A percentile compares a stretch with the other conserved stretches of the same genome.
Conservation (phyloP, 768 basidiomycete genomes). For the Cystofilobasidium macerans region DNA sequence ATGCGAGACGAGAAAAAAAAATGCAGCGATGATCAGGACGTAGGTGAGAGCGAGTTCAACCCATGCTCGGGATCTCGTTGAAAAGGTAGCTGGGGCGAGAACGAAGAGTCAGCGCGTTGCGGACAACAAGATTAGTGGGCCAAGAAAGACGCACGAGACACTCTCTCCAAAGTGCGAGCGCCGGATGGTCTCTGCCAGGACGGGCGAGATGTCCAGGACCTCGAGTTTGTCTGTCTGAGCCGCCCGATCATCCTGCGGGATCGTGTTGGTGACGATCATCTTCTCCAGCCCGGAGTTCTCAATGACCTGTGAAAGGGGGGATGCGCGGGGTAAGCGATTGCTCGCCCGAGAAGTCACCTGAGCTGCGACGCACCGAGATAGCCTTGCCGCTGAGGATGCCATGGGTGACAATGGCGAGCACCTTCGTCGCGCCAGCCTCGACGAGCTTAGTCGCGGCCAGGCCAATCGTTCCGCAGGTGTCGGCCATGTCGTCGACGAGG, state of each 20-base stretch:
- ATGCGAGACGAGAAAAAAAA: no score
- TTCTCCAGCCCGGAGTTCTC: conserved; percentile 64
- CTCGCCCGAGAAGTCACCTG: conserved; percentile 27
- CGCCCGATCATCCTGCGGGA: conserved; percentile 64
- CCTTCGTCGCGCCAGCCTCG: conserved; percentile 76
- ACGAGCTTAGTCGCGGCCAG: conserved; percentile 74
- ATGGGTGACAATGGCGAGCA: conserved; percentile 83
- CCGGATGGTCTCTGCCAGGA: conserved; percentile 90
- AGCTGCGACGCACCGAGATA: conserved; percentile 45
- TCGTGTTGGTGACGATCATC: conserved; percentile 91
- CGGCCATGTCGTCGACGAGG: conserved; percentile 97
- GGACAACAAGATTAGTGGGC: background rate
- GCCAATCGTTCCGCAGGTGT: conserved; percentile 79
- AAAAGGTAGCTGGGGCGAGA: conserved; percentile 15
- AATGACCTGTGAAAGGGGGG: conserved; percentile 39
- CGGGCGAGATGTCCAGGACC: conserved; percentile 80
- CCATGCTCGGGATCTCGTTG: conserved; percentile 23
- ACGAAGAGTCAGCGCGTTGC: background rate
- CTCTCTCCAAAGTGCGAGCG: conserved; percentile 39
- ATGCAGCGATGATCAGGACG: no score
- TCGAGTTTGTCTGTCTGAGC: conserved; percentile 54
- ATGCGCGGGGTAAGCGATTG: background rate
- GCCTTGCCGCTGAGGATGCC: conserved; percentile 26
- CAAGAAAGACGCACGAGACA: conserved; percentile 14
- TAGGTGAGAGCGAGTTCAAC: background rate